phyloP scores from a whole-genome alignment of 2,329 filamentous ascomycete species.

The Diaporthe vaccinii region DNA sequence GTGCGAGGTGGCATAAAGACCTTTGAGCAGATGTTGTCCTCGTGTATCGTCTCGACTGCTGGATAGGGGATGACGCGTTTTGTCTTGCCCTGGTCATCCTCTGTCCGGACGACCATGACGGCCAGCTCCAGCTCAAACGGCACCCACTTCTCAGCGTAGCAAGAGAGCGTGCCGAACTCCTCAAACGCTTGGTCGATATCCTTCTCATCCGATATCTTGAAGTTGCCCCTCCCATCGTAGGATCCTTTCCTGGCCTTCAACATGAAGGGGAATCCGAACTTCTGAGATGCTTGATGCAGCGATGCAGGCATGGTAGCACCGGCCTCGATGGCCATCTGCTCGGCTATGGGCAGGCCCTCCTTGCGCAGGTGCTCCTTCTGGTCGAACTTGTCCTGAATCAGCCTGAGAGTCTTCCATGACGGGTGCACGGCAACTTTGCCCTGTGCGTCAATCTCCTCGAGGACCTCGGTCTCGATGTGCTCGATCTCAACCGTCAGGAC shows the following conservation, averaged over 20 bases:
- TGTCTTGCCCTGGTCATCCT: constrained; percentile 70
- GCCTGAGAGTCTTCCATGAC: constrained; percentile 86
- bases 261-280: constrained; percentile 89
- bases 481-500: constrained; percentile 95
- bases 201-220: constrained; percentile 59
- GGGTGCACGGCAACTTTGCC: constrained; percentile 79
- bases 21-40: constrained; percentile 94
- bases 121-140: constrained; percentile 89
- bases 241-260: constrained; percentile 91
- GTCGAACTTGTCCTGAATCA: constrained; percentile 93
- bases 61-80: constrained; percentile 79
- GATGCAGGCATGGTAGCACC: constrained; percentile 69
- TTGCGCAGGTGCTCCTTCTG: constrained; percentile 86
- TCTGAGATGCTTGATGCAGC: constrained; percentile 72
- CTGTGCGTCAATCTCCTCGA: constrained; percentile 82
- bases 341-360: constrained; percentile 78
- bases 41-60: constrained; percentile 93
- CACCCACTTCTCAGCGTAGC: constrained; percentile 93
- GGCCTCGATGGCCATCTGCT: constrained; percentile 74
- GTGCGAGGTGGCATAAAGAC: constrained; percentile 87
- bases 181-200: constrained; percentile 75
- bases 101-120: constrained; percentile 94
- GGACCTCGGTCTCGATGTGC: constrained; percentile 90
- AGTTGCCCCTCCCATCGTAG: constrained; percentile 87
- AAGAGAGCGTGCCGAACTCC: constrained; percentile 76